Conservation (phyloP, 179 eudicot genomes). For the Beta macrorhiza region DNA sequence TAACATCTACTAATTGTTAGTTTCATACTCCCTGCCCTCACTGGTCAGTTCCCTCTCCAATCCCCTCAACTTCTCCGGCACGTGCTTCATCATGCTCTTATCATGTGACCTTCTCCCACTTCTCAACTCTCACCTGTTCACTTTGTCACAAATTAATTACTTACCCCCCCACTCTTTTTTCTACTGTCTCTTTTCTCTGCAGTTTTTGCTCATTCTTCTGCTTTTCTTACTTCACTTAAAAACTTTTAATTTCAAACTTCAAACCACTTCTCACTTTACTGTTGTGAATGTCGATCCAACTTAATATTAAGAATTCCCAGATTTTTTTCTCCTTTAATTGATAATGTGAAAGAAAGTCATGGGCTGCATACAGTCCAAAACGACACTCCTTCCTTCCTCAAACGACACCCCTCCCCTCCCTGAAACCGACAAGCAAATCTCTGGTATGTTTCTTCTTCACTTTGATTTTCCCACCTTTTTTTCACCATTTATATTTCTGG, state of each 20-base stretch:
- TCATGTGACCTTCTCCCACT: constrained; percentile 45
- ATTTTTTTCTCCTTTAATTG: constrained; percentile 10
- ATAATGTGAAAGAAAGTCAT: constrained; percentile 37
- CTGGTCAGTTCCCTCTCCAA: constrained; percentile 3
- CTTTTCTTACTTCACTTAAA: background rate
- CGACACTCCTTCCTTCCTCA: constrained; percentile 68
- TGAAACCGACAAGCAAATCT: constrained; percentile 58
- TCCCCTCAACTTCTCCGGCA: constrained; percentile 29
- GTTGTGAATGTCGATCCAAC: constrained; percentile 16
- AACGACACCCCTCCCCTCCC: constrained; percentile 57
- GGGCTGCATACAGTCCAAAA: constrained; percentile 99
- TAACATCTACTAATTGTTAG: too few relatives aligned
- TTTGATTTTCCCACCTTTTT: constrained; percentile 1
- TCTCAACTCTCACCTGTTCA: constrained; percentile 16
- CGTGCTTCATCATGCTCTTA: constrained; percentile 55
- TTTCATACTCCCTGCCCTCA: too few relatives aligned
- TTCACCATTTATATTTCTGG: constrained; percentile 9
- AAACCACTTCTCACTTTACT: background rate
- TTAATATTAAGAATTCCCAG: background rate
- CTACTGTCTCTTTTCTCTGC: constrained; percentile 9
- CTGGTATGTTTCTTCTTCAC: constrained; percentile 32
- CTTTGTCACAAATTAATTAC: constrained; percentile 16
- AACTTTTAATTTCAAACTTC: background rate
- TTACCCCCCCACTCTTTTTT: background rate
- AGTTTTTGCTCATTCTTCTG: constrained; percentile 4